Evolutionary conservation across 257 asterid genomes (phyloP).

Genomic region (Nicotiana undulata): DNA sequence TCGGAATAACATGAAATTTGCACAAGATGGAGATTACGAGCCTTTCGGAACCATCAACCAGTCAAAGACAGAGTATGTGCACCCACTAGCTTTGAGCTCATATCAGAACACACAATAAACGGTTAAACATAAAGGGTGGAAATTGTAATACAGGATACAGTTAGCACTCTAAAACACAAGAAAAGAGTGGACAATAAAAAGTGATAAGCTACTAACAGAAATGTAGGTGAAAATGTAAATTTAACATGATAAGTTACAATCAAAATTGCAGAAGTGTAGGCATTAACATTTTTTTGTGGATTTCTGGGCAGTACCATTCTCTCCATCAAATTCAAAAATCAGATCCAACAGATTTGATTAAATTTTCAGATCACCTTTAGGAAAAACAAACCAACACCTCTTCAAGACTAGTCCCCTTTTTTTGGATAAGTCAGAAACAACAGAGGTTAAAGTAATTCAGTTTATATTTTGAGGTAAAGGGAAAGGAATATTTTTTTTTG

Average conservation of each 20-base stretch:
- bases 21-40: not conserved
- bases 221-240: not conserved
- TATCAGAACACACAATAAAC: not conserved
- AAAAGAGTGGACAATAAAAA: not conserved
- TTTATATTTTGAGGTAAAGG: not conserved
- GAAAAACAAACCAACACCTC: no score
- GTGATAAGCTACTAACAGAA: not conserved
- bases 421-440: not conserved
- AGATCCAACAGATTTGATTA: not conserved
- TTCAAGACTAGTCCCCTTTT: no score
- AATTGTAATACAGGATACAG: not conserved
- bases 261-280: not conserved
- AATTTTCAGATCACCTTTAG: no score
- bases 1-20: not conserved
- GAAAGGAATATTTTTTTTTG: not conserved
- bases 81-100: not conserved
- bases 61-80: not conserved
- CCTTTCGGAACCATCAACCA: not conserved
- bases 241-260: not conserved
- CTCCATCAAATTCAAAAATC: not conserved
- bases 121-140: no score
- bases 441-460: not conserved
- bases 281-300: not conserved
- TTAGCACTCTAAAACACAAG: not conserved
- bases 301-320: not conserved